Percentiles rank a stretch among this genome's conserved stretches.
These are phyloP conservation scores for Pulveroboletus frians DNA, from an alignment of 768 basidiomycete genomes.

Conservation along the genomic window DNA sequence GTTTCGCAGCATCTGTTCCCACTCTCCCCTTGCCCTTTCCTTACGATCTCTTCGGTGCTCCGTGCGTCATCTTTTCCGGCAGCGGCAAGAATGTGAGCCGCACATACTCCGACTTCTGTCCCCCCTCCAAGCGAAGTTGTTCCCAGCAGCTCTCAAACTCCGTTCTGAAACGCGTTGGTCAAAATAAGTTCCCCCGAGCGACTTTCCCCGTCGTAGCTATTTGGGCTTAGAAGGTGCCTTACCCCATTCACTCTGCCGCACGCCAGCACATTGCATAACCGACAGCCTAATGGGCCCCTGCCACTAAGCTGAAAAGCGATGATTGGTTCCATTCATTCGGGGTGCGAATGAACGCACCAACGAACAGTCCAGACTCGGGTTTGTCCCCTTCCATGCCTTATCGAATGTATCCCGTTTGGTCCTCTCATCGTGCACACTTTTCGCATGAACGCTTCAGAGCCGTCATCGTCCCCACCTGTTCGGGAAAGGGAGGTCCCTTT, in stretches of 20 bases:
- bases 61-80: conserved; percentile 56
- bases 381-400: conserved; percentile 54
- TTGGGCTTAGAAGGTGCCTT: conserved; percentile 44
- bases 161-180: conserved; percentile 63
- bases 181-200: conserved; percentile 64
- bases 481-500: conserved; percentile 46
- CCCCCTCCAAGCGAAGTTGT: conserved; percentile 64
- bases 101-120: conserved; percentile 58
- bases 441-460: conserved; percentile 59
- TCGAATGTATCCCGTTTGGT: conserved; percentile 69
- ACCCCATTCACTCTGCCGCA: conserved; percentile 38
- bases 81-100: conserved; percentile 69
- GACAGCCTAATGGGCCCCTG: not conserved
- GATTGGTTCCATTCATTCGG: not conserved
- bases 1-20: not conserved
- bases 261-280: conserved; percentile 1
- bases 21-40: conserved; percentile 10
- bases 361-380: conserved; percentile 82
- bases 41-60: conserved; percentile 45
- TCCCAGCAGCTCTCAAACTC: conserved; percentile 79
- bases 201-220: conserved; percentile 29
- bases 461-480: conserved; percentile 63
- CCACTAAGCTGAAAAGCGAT: conserved; percentile 5
- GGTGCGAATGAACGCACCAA: conserved; percentile 43
- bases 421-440: conserved; percentile 38